phyloP scores from a whole-genome alignment of 306 rosid genomes.

The Fragaria vesca region DNA sequence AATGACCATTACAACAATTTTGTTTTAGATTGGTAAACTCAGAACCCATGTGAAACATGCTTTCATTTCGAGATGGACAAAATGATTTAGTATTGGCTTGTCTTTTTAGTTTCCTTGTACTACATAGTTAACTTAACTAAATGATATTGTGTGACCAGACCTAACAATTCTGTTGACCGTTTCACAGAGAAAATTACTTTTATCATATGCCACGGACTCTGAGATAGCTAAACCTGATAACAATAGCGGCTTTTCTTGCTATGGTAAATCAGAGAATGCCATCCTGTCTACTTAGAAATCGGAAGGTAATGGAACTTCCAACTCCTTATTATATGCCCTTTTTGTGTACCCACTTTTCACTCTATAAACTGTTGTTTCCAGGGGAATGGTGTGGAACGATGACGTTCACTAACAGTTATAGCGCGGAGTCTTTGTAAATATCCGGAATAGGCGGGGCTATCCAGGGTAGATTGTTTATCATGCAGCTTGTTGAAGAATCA shows the following conservation, averaged over 20 bases:
- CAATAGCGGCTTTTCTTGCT: slow-evolving; percentile 26
- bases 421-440: slow-evolving; percentile 17
- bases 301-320: slow-evolving; percentile 2
- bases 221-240: slow-evolving; percentile 42
- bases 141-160: neutral
- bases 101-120: neutral
- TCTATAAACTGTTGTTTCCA: neutral
- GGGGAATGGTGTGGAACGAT: neutral
- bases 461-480: neutral
- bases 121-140: neutral
- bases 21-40: neutral
- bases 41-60: neutral
- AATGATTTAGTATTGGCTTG: neutral
- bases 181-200: slow-evolving; percentile 62
- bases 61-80: neutral
- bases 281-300: slow-evolving; percentile 52
- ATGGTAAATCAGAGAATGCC: slow-evolving; percentile 46
- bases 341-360: neutral
- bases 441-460: neutral
- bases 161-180: neutral
- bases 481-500: slow-evolving; percentile 6
- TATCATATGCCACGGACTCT: slow-evolving; percentile 41
- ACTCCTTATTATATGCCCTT: neutral
- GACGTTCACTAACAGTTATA: slow-evolving; percentile 4
- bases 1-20: neutral